Evolutionary conservation across 331 rosid genomes (phyloP).

Genomic region (Arachis monticola): DNA sequence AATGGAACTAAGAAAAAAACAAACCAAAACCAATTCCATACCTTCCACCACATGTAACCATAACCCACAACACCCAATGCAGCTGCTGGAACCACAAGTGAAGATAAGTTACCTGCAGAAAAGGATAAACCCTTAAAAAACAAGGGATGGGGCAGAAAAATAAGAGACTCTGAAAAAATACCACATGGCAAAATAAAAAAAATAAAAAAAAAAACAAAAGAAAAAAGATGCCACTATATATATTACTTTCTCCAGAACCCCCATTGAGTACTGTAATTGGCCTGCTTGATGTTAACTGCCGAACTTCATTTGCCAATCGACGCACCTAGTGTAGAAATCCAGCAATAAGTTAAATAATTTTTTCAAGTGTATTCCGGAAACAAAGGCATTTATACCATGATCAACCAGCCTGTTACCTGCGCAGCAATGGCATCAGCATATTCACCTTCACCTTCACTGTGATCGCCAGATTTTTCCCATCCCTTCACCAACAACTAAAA

Average conservation of each 20-base stretch:
- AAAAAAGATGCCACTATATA: slow-evolving; percentile 7
- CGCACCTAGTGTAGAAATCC: slow-evolving; percentile 62
- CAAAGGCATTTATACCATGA: neutral
- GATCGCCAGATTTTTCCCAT: slow-evolving; percentile 69
- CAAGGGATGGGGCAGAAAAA: neutral
- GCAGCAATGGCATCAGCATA: slow-evolving; percentile 70
- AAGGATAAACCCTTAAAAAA: neutral
- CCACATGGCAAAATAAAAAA: no score
- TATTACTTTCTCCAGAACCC: slow-evolving; percentile 63
- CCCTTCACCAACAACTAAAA: slow-evolving; percentile 72
- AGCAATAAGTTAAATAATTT: slow-evolving; percentile 2
- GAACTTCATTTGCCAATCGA: slow-evolving; percentile 72
- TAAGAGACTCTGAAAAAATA: neutral
- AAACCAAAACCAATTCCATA: slow-evolving; percentile 29
- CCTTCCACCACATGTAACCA: slow-evolving; percentile 99
- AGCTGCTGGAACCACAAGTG: slow-evolving; percentile 81
- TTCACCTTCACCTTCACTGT: slow-evolving; percentile 64
- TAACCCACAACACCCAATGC: slow-evolving; percentile 84
- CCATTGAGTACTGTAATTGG: slow-evolving; percentile 75
- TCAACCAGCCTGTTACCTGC: slow-evolving; percentile 59
- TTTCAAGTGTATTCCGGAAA: slow-evolving; percentile 2
- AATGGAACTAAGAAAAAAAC: slow-evolving; percentile 18
- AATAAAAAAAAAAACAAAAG: neutral
- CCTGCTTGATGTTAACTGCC: slow-evolving; percentile 49
- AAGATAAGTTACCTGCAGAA: slow-evolving; percentile 68